Percentiles rank a stretch among this genome's conserved stretches.
phyloP scores from a whole-genome alignment of 768 basidiomycete genomes.

The Hypsizygus marmoreus region DNA sequence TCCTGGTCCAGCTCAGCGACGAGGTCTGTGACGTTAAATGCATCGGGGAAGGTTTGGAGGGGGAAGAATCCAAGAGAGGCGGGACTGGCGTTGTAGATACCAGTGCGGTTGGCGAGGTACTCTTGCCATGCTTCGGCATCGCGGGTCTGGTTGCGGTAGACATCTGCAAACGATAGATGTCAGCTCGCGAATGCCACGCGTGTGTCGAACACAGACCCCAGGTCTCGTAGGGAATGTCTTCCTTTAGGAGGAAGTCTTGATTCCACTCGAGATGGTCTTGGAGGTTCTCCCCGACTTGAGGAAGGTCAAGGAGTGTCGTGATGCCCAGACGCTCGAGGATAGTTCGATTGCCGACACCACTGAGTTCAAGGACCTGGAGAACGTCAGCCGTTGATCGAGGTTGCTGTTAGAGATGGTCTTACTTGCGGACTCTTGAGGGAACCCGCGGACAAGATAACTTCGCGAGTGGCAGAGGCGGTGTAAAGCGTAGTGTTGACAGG shows the following conservation, averaged over 20 bases:
- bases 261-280: constrained; percentile 32
- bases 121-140: constrained; percentile 11
- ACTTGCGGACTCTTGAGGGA: constrained; percentile 14
- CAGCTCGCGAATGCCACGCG: not conserved
- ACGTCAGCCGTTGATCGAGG: constrained; percentile 12
- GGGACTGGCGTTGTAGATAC: constrained; percentile 11
- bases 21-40: constrained; percentile 14
- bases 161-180: constrained; percentile 3
- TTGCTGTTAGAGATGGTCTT: not conserved
- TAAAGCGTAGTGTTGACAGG: constrained; percentile 19
- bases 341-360: constrained; percentile 46
- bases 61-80: constrained; percentile 14
- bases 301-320: constrained; percentile 35
- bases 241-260: constrained; percentile 15
- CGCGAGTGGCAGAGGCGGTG: constrained; percentile 40
- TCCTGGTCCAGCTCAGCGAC: constrained; percentile 12
- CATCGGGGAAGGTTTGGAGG: constrained; percentile 16
- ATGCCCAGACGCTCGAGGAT: constrained; percentile 40
- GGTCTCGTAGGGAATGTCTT: constrained; percentile 13
- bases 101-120: constrained; percentile 13
- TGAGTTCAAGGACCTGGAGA: constrained; percentile 45
- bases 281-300: constrained; percentile 47
- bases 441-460: constrained; percentile 50
- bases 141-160: constrained; percentile 15
- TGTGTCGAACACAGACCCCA: constrained; percentile 7